Base-by-base conservation (phyloP, 805 yeast species). In the Jamesozyma jinghongensis region DNA sequence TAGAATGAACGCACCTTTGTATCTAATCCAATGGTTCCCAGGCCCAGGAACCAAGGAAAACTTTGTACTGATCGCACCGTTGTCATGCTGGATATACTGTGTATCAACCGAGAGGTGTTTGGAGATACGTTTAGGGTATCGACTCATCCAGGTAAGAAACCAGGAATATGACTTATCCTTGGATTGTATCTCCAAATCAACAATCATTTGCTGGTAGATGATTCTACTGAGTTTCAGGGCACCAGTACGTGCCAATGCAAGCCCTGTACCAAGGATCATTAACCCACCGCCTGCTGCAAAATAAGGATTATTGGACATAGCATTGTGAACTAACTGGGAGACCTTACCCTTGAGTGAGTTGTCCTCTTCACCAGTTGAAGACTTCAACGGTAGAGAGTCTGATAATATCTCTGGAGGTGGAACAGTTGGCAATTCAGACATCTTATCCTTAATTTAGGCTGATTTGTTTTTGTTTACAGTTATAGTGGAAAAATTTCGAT, bases 201-300 rank as follows among this genome's bases (percentile, higher is more conserved):
- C 95, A 25, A 92, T 66, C 67, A 92, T 60, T 54, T 85, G 88
- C 32, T 95, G 74, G 59, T 88, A 85, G 5, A 85, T 58, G 34
- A 92, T 72, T 2, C 77, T 68, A 1, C 90, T 76, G 1, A 77
- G 66, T 38, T 80, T 72, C 34, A 75, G 68, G 1, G 81, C 61
- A 1, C 85, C 86, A 43, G 75, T 79, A 37, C 95, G 69, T 0
- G 85, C 78, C 6, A 86, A 51, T 0, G 96, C 94, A 27, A 92
- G 62, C 1, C 80, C 81, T 0, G 95, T 87, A n/a, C 98, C 98
- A 2, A 92, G 67, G 3, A 88, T 68, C 98, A 92, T 92, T 32
- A 92, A 68, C 0, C 98, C 98, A 52, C 97, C 96, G 54, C 98
- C 98, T 0, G 97, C 98, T 1, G 97, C 92, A 67, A 92, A 90